Evolutionary conservation across 73 alveolate species (phyloP).

Genomic region (Paramecium pentaurelia): DNA sequence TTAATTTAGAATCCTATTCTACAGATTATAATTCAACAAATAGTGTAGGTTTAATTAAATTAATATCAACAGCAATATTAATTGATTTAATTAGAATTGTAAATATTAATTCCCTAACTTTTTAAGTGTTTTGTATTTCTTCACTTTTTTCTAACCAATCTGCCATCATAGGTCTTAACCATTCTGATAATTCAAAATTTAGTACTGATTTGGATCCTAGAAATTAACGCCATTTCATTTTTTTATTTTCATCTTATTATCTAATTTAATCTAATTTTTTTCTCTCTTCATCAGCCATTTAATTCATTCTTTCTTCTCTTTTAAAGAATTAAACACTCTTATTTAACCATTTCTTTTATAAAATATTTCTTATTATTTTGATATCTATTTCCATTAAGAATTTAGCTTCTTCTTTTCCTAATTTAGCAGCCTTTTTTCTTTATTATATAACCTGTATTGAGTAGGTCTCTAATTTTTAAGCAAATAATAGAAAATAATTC

Average conservation of each 20-base stretch:
- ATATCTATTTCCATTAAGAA: neutral
- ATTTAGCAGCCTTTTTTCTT: constrained; percentile 21
- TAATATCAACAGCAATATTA: neutral
- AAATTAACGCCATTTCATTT: neutral
- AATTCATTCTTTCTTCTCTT: neutral
- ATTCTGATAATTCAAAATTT: neutral
- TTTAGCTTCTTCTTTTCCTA: neutral
- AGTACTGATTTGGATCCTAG: neutral
- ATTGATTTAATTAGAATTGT: neutral
- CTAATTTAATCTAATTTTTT: neutral
- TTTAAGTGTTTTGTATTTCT: neutral
- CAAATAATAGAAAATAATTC: neutral
- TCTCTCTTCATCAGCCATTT: neutral
- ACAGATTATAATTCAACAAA: neutral
- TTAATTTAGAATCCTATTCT: neutral
- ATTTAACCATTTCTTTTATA: constrained; percentile 8
- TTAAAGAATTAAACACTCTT: neutral
- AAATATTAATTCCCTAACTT: neutral
- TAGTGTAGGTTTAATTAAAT: neutral
- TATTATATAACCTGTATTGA: neutral
- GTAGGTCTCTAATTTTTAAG: neutral
- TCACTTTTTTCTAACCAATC: constrained; percentile 27
- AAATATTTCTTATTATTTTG: neutral
- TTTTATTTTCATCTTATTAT: neutral
- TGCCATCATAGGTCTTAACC: neutral